Evolutionary conservation across 2,329 filamentous ascomycete species (phyloP).

Genomic region (Curvularia sp.): DNA sequence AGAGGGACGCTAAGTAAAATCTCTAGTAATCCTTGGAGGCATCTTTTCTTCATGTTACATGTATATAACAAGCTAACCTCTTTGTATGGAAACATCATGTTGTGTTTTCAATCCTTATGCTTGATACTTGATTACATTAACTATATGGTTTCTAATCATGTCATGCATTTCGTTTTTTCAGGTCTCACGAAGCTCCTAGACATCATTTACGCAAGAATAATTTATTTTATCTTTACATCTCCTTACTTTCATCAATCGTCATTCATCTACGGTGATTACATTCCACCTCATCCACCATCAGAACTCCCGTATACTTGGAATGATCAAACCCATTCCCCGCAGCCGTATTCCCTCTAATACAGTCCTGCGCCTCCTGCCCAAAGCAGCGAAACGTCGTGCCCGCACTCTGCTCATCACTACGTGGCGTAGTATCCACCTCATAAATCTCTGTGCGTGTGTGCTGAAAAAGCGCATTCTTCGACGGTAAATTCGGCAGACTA

Average conservation of each 20-base stretch:
- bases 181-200: no score
- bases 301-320: constrained; percentile 19
- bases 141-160: background rate
- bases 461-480: constrained; percentile 64
- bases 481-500: constrained; percentile 70
- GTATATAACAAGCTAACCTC: background rate
- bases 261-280: background rate
- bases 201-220: background rate
- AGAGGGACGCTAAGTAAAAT: constrained; percentile 36
- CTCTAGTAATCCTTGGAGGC: background rate
- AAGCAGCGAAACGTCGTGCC: constrained; percentile 23
- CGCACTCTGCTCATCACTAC: constrained; percentile 12
- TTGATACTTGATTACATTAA: background rate
- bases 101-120: background rate
- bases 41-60: background rate
- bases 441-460: constrained; percentile 73
- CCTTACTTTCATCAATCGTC: no score
- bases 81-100: background rate
- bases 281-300: constrained; percentile 15
- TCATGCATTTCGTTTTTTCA: background rate
- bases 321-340: constrained; percentile 24
- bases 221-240: no score
- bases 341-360: constrained; percentile 12
- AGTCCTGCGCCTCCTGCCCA: constrained; percentile 26
- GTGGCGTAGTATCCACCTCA: constrained; percentile 6